Conservation (phyloP, 139 green algal genomes). For the Chlorella sp. region DNA sequence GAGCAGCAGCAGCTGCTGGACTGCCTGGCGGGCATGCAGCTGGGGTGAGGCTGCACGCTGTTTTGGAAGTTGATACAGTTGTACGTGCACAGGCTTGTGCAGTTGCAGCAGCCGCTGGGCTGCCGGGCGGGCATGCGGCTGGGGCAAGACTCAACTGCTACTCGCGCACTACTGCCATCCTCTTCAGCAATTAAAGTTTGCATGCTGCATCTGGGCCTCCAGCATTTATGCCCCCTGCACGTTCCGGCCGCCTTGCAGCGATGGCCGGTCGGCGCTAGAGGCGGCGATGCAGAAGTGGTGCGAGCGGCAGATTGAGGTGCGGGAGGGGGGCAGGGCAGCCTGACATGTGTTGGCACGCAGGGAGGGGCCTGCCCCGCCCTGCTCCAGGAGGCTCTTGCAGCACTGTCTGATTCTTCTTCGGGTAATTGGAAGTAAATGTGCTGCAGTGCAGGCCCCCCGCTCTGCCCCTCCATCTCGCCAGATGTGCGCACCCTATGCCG, state of each 20-base stretch:
- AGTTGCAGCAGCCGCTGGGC: neutral
- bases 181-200: too few relatives aligned
- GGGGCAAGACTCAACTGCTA: too few relatives aligned
- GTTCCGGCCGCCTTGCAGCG: neutral
- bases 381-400: too few relatives aligned
- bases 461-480: too few relatives aligned
- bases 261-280: conserved; percentile 19
- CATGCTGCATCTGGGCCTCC: neutral
- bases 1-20: conserved; percentile 54
- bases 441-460: too few relatives aligned
- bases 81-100: neutral
- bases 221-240: neutral
- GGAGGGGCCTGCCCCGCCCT: too few relatives aligned
- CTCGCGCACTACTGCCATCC: too few relatives aligned
- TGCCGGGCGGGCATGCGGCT: neutral
- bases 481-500: too few relatives aligned
- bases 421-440: too few relatives aligned
- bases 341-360: too few relatives aligned
- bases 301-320: conserved; percentile 68
- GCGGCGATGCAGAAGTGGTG: conserved; percentile 61
- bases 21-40: conserved; percentile 47
- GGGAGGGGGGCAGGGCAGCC: too few relatives aligned
- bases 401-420: too few relatives aligned
- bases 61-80: neutral
- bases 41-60: neutral